Base-by-base conservation (phyloP, 108 stramenopile species). In the Nitzschia sp. region DNA sequence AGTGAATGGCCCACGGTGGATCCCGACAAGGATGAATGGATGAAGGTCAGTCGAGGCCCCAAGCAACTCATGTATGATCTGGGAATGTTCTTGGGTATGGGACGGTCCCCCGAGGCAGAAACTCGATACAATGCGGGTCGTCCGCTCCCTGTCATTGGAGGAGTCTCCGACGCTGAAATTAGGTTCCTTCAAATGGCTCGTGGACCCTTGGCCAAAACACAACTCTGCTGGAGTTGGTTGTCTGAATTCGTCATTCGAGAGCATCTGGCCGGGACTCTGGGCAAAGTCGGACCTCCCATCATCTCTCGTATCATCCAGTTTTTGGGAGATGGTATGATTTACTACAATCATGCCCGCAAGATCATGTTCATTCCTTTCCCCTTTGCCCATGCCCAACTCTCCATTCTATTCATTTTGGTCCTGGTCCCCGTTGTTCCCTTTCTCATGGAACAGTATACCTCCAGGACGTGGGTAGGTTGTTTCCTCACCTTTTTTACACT, bases 331-430 rank as follows among this genome's bases (percentile, higher is more conserved):
- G 90, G 87, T 20, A 88, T 87, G 84, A 71, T 85, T 25, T 65
- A 70, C 68, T 91, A 91, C 78, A 88, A 88, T 58, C 82, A 88
- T 34, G 84, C 83, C 10, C 70, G 87, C 41, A 91, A 91, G 65
- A 89, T 88, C 48, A 80, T 77, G 79, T 86, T 61, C 42, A 80
- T 84, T 11, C 90, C 90, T 17, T 92, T 92, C 56, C 90, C 90
- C 6, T 89, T 92, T 63, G 78, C 75, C 3, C 88, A 87, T 77
- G 88, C 86, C 0, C 91, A 92, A 57, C 40, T 89, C 26, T 79
- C 81, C 8, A 83, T 79, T 9, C 69, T 89, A 55, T 92, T 83
- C 57, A 69, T 84, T 20, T 50, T 80, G 10, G 60, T 72, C 29
- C 67, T 87, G 56, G 58, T 86, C 2, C 37, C 69, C 7, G 63